Base-by-base conservation (phyloP, 805 yeast genomes). In the Candida xyloterini region DNA sequence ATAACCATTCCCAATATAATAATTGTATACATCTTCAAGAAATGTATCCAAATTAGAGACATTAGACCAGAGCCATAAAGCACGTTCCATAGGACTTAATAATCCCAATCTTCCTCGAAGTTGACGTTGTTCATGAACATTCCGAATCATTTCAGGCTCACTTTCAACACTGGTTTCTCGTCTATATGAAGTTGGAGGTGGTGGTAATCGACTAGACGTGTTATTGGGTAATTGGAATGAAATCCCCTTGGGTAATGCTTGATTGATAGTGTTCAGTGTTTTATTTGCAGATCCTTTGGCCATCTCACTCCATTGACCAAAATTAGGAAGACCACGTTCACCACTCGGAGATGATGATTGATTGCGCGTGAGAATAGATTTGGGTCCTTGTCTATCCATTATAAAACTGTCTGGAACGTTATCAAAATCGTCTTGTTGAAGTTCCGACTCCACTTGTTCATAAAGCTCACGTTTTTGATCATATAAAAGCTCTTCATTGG, bases 21-120 rank as follows among this genome's bases (percentile, higher is more conserved):
- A 93, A 35, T 73, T 71, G 62, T 93, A 93, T 9, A 90, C 76
- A 51, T 91, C 95, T 38, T 78, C 79, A 14, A 93, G 67, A 53
- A 91, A 93, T 32, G 78, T 74, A 64, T 93, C 99, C 59, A 93
- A 72, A 60, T 93, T 93, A 50, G 85, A 87, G 16, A 93, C 87
- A 55, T 93, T 93, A 1, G 98, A 95, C 98, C 99, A 93, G 44
- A 87, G 74, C 88, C 97, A 93, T 13, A 85, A 67, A 0, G 98
- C 95, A 34, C 88, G 67, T 56, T 90, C 96, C 43, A 69, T 68
- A 1, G 85, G 77, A 35, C 79, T 76, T 20, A 79, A 55, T 1
- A 72, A 66, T 7, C 74, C 73, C 7, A 72, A 43, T 27, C 54
- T 51, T 18, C 53, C 54, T 30, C 62, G 47, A 23, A 58, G 44